A percentile compares a stretch with the other conserved stretches of the same genome.
phyloP scores from a whole-genome alignment of 306 rosid species.

The Cicer bijugum region DNA sequence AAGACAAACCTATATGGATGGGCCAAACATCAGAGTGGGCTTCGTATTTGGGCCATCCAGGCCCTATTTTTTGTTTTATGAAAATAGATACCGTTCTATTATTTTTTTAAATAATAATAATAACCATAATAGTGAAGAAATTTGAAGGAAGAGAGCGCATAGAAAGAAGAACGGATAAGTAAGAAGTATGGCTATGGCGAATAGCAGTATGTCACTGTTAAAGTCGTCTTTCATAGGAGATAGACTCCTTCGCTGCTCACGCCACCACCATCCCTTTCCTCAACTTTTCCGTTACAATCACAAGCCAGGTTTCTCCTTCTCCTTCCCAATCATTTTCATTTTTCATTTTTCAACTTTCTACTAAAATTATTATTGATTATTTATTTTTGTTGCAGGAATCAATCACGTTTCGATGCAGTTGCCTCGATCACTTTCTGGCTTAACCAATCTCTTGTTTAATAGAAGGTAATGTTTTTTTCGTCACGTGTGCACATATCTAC shows the following conservation, averaged over 20 bases:
- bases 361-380: neutral
- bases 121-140: neutral
- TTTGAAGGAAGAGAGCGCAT: neutral
- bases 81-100: too few species aligned
- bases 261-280: slow-evolving; percentile 53
- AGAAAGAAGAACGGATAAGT: neutral
- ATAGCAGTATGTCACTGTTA: slow-evolving; percentile 46
- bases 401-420: slow-evolving; percentile 74
- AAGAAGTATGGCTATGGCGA: slow-evolving; percentile 41
- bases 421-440: slow-evolving; percentile 71
- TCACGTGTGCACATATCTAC: too few species aligned
- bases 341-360: neutral
- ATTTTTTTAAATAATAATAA: too few species aligned
- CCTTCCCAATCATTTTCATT: neutral
- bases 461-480: slow-evolving; percentile 57
- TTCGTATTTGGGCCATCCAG: too few species aligned
- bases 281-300: slow-evolving; percentile 55
- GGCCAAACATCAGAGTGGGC: too few species aligned
- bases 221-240: slow-evolving; percentile 56
- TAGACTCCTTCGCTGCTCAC: slow-evolving; percentile 53
- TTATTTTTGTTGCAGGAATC: slow-evolving; percentile 53
- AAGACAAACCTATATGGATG: too few species aligned
- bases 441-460: slow-evolving; percentile 73
- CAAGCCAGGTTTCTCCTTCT: slow-evolving; percentile 53
- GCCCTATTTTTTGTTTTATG: too few species aligned